Evolutionary conservation across 129 eudicot genomes (phyloP).

Genomic region (Erigeron canadensis): DNA sequence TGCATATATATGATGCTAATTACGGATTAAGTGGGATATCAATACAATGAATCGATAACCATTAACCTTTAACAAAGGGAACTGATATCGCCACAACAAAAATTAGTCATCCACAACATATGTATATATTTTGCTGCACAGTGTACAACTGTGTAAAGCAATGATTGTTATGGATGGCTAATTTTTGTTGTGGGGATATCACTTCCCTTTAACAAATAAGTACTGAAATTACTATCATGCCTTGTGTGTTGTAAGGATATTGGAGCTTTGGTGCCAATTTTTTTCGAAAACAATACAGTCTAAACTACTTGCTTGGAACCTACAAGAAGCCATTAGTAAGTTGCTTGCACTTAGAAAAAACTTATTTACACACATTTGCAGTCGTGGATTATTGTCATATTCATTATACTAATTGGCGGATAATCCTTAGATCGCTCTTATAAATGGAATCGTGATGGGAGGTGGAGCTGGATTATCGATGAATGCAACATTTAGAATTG

Average conservation of each 20-base stretch:
- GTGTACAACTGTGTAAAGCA: no score
- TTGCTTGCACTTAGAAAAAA: neutral
- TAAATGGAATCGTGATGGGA: constrained; percentile 57
- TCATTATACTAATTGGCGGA: neutral
- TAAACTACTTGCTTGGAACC: constrained; percentile 47
- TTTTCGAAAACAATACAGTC: constrained; percentile 35
- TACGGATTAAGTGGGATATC: no score
- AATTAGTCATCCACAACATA: no score
- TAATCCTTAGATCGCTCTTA: constrained; percentile 24
- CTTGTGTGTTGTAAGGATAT: constrained; percentile 9
- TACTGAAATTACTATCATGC: neutral
- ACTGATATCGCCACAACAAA: no score
- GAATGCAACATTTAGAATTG: constrained; percentile 43
- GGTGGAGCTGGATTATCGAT: constrained; percentile 59
- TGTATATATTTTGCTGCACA: no score
- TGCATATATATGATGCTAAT: no score
- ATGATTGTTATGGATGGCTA: no score
- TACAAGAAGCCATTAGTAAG: constrained; percentile 42
- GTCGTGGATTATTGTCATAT: neutral
- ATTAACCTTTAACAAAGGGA: no score
- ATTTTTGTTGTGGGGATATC: no score
- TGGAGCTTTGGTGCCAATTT: constrained; percentile 39
- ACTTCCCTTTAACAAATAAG: no score
- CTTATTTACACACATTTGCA: neutral
- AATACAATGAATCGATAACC: no score